phyloP scores from a whole-genome alignment of 192 early-diverging fungal species.

The Paraglomus brasilianum region DNA sequence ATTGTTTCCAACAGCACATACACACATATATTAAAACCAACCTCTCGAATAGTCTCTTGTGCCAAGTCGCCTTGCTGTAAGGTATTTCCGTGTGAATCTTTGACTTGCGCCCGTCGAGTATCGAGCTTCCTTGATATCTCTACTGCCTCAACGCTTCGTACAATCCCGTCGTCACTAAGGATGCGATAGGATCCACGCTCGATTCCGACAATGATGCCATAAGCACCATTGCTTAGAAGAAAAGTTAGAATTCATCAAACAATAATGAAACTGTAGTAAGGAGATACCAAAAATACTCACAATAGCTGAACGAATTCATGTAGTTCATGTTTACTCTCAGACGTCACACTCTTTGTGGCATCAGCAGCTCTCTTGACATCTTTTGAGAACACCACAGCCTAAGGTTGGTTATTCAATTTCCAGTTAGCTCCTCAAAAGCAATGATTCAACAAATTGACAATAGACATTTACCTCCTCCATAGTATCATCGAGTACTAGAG shows the following conservation, averaged over 20 bases:
- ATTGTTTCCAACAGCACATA: neutral
- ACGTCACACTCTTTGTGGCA: constrained; percentile 54
- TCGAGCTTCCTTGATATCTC: constrained; percentile 75
- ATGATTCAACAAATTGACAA: constrained; percentile 1
- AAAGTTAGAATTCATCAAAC: neutral
- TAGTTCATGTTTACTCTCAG: constrained; percentile 74
- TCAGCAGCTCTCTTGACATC: constrained; percentile 82
- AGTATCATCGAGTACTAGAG: constrained; percentile 72
- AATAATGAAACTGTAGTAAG: neutral
- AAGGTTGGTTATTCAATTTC: neutral
- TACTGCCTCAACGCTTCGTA: constrained; percentile 61
- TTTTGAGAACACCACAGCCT: constrained; percentile 83
- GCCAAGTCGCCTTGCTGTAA: constrained; percentile 73
- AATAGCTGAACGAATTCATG: constrained; percentile 86
- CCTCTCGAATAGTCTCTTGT: constrained; percentile 63
- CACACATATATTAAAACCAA: constrained; percentile 29
- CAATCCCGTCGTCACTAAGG: constrained; percentile 72
- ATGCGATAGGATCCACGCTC: constrained; percentile 74
- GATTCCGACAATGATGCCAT: constrained; percentile 80
- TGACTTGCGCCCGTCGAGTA: constrained; percentile 50
- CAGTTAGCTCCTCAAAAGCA: too few species aligned
- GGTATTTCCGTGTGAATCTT: constrained; percentile 51
- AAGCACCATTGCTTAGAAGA: constrained; percentile 55
- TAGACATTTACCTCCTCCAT: constrained; percentile 47
- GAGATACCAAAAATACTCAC: constrained; percentile 39